Evolutionary conservation across 2,329 filamentous ascomycete species (phyloP), one percentile per base, ranked within the genome.

Genomic region (Sporothrix curviconia): DNA sequence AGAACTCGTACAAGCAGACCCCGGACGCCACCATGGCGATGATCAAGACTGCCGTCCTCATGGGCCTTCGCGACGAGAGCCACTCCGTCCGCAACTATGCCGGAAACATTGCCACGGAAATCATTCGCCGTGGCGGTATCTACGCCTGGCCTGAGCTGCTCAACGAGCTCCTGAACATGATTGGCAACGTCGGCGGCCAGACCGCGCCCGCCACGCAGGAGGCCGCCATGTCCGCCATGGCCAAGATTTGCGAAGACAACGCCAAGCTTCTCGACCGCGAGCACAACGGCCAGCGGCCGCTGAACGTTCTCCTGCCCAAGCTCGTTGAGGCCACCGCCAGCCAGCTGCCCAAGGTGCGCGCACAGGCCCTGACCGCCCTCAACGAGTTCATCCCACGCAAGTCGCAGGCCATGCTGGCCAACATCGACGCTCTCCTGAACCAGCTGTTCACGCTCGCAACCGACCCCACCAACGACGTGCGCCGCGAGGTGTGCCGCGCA

Each of bases 171-270:
- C 74, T 97, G 63, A 79, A 83, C 56, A 79, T 95, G 71, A 83
- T 95, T 61, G 81, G 82, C 63, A 95, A 95, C 71, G 74, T 84
- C 57, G 78, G 76, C 46, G 86, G 88, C 40, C 83, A 86, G 61
- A 76, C 85, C 22, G 77, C 89, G 7, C 75, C 80, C 43, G 82
- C 89, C 67, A 85, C 87, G 12, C 91, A 96, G 69, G 92, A 99
- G 70, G 92, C 92, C 60, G 92, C 90, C 64, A 96, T 97, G 88
- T 84, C 89, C 50, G 92, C 94, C 49, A 78, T 99, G 71, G 78
- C 87, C 70, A 97, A 97, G 77, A 92, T 99, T 61, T 99, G 94
- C 73, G 94, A 99, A 73, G 94, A 99, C 74, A 96, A 95, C 74
- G 86, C 84, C 67, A 90, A 88, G 69, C 79, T 90, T 59, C 77